phyloP scores from a whole-genome alignment of 768 basidiomycete genomes.

The Cystofilobasidium bisporidii region DNA sequence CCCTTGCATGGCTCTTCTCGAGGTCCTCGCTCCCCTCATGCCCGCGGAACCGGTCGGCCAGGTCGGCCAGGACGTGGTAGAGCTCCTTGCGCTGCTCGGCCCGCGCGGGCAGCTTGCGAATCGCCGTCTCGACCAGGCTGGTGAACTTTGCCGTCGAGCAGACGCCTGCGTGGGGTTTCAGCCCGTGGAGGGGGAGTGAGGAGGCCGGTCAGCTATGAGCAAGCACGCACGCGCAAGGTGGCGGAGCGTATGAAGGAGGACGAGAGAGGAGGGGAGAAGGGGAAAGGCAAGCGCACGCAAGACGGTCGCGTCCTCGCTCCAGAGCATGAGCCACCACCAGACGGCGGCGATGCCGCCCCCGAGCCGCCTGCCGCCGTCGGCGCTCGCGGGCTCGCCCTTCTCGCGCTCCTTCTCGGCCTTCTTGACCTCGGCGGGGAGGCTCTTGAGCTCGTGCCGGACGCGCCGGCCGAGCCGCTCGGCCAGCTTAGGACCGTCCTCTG shows the following conservation, averaged over 20 bases:
- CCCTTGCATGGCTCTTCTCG: conserved; percentile 8
- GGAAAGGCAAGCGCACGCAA: conserved; percentile 1
- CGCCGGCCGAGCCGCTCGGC: conserved; percentile 15
- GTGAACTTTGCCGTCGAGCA: conserved; percentile 18
- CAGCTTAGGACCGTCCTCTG: background rate
- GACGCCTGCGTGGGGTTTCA: background rate
- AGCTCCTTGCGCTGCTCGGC: conserved; percentile 20
- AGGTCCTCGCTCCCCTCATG: conserved; percentile 19
- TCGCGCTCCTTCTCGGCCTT: conserved; percentile 6
- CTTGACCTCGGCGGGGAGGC: conserved; percentile 16
- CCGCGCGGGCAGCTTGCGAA: conserved; percentile 11
- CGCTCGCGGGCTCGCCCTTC: background rate
- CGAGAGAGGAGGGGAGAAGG: background rate
- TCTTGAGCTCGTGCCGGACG: conserved; percentile 12
- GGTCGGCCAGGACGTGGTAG: conserved; percentile 22
- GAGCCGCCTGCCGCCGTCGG: background rate
- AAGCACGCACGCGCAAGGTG: no score
- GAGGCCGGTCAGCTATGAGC: no score
- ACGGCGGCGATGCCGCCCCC: conserved; percentile 10
- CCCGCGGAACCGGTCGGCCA: conserved; percentile 11
- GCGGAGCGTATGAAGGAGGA: no score
- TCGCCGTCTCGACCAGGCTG: conserved; percentile 11
- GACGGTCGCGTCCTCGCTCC: conserved; percentile 10
- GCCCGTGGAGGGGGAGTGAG: background rate
- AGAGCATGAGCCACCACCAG: conserved; percentile 24